These are phyloP conservation scores for Aspergillus clavatus DNA, from an alignment of 2,329 filamentous ascomycete species.

Conservation along the genomic window DNA sequence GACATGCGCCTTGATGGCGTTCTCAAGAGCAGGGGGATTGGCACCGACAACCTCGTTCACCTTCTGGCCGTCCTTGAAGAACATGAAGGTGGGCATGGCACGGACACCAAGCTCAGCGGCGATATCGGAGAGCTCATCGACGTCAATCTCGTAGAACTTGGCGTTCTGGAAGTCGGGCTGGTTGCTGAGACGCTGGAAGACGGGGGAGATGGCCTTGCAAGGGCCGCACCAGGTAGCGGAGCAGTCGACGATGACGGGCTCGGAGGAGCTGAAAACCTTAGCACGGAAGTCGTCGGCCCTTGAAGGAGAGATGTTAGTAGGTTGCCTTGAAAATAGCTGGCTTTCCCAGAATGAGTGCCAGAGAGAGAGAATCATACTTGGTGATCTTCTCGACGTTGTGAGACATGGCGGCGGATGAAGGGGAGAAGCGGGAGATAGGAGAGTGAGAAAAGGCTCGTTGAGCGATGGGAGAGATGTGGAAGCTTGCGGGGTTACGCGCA, in stretches of 20 bases:
- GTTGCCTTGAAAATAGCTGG: conserved; percentile 12
- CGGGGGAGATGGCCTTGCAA: conserved; percentile 84
- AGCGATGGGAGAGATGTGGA: conserved; percentile 2
- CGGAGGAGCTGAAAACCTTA: conserved; percentile 46
- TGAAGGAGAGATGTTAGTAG: neutral
- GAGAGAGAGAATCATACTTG: conserved; percentile 22
- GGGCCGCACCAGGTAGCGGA: conserved; percentile 91
- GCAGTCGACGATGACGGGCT: conserved; percentile 73
- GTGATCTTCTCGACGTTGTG: conserved; percentile 22
- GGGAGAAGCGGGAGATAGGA: conserved; percentile 35
- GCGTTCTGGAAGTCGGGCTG: conserved; percentile 47
- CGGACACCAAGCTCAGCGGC: conserved; percentile 72
- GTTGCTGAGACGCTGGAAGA: conserved; percentile 59
- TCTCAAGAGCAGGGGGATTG: conserved; percentile 64
- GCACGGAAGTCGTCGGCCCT: conserved; percentile 53
- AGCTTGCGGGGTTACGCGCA: conserved; percentile 2
- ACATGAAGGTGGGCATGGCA: conserved; percentile 87
- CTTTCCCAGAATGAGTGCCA: neutral
- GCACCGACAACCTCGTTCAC: conserved; percentile 71
- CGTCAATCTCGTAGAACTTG: conserved; percentile 85
- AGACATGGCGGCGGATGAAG: conserved; percentile 37
- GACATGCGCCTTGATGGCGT: conserved; percentile 21
- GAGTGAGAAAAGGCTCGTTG: conserved; percentile 28
- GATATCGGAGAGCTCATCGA: conserved; percentile 73
- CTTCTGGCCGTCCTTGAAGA: conserved; percentile 78